Conservation (phyloP, 805 yeast species). For the Sungouiella blattae region DNA sequence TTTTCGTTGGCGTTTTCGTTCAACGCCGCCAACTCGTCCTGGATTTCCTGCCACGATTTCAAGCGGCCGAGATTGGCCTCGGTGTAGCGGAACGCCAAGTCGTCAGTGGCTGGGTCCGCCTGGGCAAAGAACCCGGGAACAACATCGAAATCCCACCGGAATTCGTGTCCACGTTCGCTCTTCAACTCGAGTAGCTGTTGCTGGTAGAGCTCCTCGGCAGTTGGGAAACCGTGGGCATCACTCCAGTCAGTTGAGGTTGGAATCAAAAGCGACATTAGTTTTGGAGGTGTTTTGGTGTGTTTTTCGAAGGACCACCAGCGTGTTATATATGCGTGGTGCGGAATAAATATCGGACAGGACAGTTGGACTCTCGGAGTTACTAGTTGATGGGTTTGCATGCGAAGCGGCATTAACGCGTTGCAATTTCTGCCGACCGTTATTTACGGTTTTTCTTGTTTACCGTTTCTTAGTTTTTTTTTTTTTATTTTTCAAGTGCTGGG, state of each 20-base stretch:
- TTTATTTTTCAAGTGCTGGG: no score
- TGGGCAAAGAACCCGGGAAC: constrained; percentile 52
- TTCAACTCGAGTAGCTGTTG: constrained; percentile 2
- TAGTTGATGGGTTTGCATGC: no score
- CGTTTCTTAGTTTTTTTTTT: no score
- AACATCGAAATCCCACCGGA: constrained; percentile 43
- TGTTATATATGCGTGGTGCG: no score
- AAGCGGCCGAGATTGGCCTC: constrained; percentile 43
- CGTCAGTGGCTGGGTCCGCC: constrained; percentile 41
- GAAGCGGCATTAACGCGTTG: no score
- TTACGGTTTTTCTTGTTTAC: no score
- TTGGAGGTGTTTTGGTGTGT: no score
- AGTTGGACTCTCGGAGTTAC: no score
- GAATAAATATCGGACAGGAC: no score
- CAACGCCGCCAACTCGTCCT: constrained; percentile 27
- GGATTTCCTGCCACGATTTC: constrained; percentile 39
- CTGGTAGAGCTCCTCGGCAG: constrained; percentile 8
- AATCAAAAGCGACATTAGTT: constrained; percentile 17
- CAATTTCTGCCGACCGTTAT: no score
- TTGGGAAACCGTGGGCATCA: constrained; percentile 22
- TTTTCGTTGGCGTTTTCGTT: constrained; percentile 32
- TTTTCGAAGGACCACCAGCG: no score
- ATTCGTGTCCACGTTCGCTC: constrained; percentile 3
- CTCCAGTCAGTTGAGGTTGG: constrained; percentile 23
- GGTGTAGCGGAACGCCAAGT: constrained; percentile 42